Conservation (phyloP, 768 basidiomycete genomes). For the Kwoniella newhampshirensis region DNA sequence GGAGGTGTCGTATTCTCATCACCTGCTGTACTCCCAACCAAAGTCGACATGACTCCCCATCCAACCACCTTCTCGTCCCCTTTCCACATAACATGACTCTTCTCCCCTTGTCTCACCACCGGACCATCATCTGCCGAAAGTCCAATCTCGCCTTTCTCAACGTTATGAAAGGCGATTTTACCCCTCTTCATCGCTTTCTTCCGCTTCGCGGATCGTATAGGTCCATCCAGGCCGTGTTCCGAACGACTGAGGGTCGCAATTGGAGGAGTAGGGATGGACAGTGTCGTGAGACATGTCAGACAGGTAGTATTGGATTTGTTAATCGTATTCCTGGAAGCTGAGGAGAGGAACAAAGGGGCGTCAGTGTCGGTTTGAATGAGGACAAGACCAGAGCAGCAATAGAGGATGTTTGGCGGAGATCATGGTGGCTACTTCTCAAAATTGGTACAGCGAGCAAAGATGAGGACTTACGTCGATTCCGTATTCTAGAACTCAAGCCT, state of each 20-base stretch:
- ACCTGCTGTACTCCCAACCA: too few species aligned
- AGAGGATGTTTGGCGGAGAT: not conserved
- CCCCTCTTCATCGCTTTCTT: conserved; percentile 8
- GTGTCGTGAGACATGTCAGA: conserved; percentile 26
- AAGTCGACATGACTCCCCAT: conserved; percentile 20
- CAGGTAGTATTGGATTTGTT: conserved; percentile 29
- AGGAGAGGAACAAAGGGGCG: not conserved
- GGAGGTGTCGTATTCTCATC: too few species aligned
- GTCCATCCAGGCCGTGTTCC: conserved; percentile 15
- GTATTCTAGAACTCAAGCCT: conserved; percentile 39
- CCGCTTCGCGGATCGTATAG: conserved; percentile 2
- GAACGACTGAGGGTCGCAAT: not conserved
- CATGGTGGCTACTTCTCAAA: not conserved
- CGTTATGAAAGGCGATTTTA: conserved; percentile 26
- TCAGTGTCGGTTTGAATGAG: too few species aligned
- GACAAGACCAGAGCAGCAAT: too few species aligned
- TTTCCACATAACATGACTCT: conserved; percentile 28
- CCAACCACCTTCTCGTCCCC: conserved; percentile 19
- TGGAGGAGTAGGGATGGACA: conserved; percentile 28
- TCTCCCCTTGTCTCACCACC: not conserved
- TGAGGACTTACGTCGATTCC: conserved; percentile 39
- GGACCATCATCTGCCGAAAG: not conserved
- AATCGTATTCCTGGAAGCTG: not conserved
- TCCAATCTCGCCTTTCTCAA: conserved; percentile 6
- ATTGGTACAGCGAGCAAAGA: not conserved